Evolutionary conservation across 208 protist genomes (phyloP).

Genomic region (Trichomonas tenax): DNA sequence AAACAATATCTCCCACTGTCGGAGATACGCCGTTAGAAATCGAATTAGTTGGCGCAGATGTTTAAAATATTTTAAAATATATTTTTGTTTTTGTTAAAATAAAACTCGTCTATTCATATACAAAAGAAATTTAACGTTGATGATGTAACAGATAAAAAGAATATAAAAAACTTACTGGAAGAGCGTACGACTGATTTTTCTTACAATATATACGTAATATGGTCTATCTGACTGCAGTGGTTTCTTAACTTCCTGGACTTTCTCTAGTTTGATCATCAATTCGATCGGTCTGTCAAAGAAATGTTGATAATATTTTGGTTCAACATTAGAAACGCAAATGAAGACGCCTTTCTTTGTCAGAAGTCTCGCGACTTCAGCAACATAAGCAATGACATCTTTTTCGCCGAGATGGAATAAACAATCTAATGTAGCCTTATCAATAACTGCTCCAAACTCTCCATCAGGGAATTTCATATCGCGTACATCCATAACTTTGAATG

Average conservation of each 20-base stretch:
- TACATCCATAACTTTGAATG: not conserved
- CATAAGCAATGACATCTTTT: not conserved
- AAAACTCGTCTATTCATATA: not conserved
- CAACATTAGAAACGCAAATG: not conserved
- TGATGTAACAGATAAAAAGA: not conserved
- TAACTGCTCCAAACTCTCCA: not conserved
- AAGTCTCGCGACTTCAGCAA: not conserved
- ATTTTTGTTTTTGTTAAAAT: not conserved
- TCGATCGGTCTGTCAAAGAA: not conserved
- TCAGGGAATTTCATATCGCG: not conserved
- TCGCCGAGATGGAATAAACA: not conserved
- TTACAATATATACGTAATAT: not conserved
- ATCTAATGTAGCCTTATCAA: constrained; percentile 3
- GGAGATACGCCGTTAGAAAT: not conserved
- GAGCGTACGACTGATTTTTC: not conserved
- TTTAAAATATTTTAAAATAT: not conserved
- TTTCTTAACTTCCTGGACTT: not conserved
- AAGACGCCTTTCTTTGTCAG: not conserved
- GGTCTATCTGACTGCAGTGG: not conserved
- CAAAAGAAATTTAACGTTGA: not conserved
- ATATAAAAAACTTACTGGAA: not conserved
- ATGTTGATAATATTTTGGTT: not conserved
- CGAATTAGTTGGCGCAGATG: not conserved
- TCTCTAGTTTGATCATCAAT: not conserved
- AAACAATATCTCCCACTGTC: not conserved